Conservation (phyloP, 257 asterid species). For the Nemophila menziesii region DNA sequence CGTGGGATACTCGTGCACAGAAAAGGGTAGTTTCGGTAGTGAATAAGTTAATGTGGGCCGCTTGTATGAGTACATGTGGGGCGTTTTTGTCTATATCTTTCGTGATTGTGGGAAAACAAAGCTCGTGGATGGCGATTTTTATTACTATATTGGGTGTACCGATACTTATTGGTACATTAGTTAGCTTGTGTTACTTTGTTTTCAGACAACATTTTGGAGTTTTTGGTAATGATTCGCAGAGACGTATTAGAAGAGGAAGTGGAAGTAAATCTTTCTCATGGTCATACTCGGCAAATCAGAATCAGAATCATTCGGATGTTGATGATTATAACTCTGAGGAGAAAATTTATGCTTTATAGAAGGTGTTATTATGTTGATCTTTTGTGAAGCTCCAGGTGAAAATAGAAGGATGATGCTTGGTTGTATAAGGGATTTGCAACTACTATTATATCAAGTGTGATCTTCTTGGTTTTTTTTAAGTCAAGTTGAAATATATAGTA, state of each 20-base stretch:
- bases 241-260: conserved; percentile 64
- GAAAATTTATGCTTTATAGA: conserved; percentile 72
- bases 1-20: conserved; percentile 91
- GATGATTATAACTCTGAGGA: conserved; percentile 88
- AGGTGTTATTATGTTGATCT: neutral
- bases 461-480: neutral
- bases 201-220: conserved; percentile 84
- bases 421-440: neutral
- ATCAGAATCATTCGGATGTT: conserved; percentile 56
- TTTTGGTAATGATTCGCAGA: conserved; percentile 66
- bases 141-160: conserved; percentile 73
- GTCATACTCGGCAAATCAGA: conserved; percentile 68
- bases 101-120: conserved; percentile 63
- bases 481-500: too few relatives aligned
- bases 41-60: conserved; percentile 97
- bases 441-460: neutral
- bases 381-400: neutral
- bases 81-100: conserved; percentile 77
- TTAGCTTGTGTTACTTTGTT: conserved; percentile 80
- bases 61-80: conserved; percentile 85
- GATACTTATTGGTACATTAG: conserved; percentile 64
- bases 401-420: neutral
- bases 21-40: conserved; percentile 72
- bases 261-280: conserved; percentile 94
- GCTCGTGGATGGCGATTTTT: conserved; percentile 74